phyloP scores from a whole-genome alignment of 192 early-diverging fungal genomes.

The Umbelopsis vinacea region DNA sequence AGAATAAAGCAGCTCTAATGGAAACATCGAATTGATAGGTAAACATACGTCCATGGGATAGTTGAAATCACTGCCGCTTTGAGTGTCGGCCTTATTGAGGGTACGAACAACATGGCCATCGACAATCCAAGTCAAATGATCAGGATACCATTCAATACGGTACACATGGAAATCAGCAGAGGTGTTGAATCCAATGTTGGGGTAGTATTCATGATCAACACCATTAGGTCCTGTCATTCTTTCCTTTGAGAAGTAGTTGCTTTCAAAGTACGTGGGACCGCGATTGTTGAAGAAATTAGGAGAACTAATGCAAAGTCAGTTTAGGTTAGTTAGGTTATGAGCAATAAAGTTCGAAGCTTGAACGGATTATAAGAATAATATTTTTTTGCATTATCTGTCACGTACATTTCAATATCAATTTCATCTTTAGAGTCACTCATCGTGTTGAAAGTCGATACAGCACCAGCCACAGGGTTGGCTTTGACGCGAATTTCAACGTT shows the following conservation, averaged over 20 bases:
- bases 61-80: neutral
- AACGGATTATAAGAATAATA: too few species aligned
- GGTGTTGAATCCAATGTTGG: constrained; percentile 15
- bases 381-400: too few species aligned
- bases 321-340: neutral
- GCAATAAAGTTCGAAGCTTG: neutral
- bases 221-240: constrained; percentile 3
- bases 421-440: constrained; percentile 47
- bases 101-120: constrained; percentile 48
- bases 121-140: constrained; percentile 40
- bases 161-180: constrained; percentile 47
- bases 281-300: neutral
- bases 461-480: constrained; percentile 31
- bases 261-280: constrained; percentile 12
- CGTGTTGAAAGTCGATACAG: constrained; percentile 32
- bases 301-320: neutral
- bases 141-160: constrained; percentile 43
- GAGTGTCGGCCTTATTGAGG: constrained; percentile 36
- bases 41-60: constrained; percentile 26
- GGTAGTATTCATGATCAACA: constrained; percentile 9
- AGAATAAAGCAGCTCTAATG: neutral
- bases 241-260: constrained; percentile 19
- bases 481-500: constrained; percentile 39
- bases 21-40: neutral
- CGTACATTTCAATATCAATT: constrained; percentile 52